Evolutionary conservation across 768 basidiomycete species (phyloP), one percentile per base, ranked within the genome.

Genomic region (Hebeloma cylindrosporum): DNA sequence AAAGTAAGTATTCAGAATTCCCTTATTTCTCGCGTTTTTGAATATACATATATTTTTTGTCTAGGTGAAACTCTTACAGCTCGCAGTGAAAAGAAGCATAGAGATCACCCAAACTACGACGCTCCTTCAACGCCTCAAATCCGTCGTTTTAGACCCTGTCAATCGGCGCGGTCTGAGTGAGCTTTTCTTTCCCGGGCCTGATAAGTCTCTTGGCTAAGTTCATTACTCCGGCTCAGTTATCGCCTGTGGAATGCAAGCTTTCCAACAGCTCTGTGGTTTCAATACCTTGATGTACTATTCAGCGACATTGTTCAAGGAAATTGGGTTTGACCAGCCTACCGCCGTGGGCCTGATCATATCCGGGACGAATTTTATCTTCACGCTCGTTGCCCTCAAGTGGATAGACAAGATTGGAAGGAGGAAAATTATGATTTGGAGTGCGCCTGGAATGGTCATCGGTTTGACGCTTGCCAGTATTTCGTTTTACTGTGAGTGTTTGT

Each of bases 251-350:
- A 79, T 91, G 63, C 88, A 91, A 66, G 87, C 84, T 0, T 83
- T 82, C 64, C 89, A 93, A 58, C 89, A 91, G 59, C 72, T 91
- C 0, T 90, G 82, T 49, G 89, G 89, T 2, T 90, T 89, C 71
- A 90, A 91, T 56, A 88, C 88, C 0, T 74, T 89, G 46, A 80
- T 82, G 78, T 80, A 77, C 56, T 83, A 84, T 58, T 84, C 83
- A 16, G 83, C 88, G 3, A 88, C 87, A 0, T 72, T 91, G 9
- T 91, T 91, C 70, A 77, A 84, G 52, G 73, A 81, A 51, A 85
- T 91, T 37, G 89, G 89, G 0, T 91, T 91, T 66, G 69, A 85
- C 58, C 84, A 92, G 57, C 83, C 89, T 0, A 88, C 86, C 2
- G 86, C 86, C 0, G 85, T 89, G 21, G 87, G 88, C 0, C 75